A percentile compares a stretch with the other conserved stretches of the same genome.
phyloP scores from a whole-genome alignment of 371 early-diverging fungal genomes.

The Mucor saturninus region DNA sequence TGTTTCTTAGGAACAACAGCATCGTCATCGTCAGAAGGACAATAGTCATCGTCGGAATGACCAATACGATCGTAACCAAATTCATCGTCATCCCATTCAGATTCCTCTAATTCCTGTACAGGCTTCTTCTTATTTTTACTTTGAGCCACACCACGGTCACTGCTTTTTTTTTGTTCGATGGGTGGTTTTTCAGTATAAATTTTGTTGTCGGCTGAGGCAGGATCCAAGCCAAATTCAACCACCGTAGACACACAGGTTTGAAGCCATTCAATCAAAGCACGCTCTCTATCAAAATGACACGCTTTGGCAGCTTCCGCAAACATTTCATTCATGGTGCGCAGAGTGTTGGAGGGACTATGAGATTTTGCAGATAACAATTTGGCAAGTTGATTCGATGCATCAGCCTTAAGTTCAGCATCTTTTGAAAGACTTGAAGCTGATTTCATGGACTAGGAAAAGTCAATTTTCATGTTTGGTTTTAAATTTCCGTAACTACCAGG shows the following conservation, averaged over 20 bases:
- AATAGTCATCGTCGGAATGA: conserved; percentile 47
- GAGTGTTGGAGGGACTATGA: conserved; percentile 37
- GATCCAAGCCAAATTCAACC: conserved; percentile 31
- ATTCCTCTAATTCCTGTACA: background rate
- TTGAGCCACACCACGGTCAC: background rate
- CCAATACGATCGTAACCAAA: conserved; percentile 25
- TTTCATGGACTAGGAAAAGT: conserved; percentile 24
- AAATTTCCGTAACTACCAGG: conserved; percentile 3
- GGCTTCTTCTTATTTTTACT: background rate
- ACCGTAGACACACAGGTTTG: conserved; percentile 43
- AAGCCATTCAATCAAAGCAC: conserved; percentile 47
- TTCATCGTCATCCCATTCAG: conserved; percentile 30
- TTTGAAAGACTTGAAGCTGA: conserved; percentile 24
- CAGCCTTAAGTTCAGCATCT: conserved; percentile 23
- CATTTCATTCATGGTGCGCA: conserved; percentile 34
- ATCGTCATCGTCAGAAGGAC: conserved; percentile 29
- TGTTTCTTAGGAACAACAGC: conserved; percentile 13
- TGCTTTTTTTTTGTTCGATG: conserved; percentile 1
- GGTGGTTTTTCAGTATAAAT: conserved; percentile 17
- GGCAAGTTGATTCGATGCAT: conserved; percentile 27
- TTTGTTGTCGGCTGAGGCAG: background rate
- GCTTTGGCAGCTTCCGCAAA: conserved; percentile 38
- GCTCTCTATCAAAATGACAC: conserved; percentile 33
- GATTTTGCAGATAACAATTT: conserved; percentile 35
- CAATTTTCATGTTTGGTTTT: background rate